Evolutionary conservation across 2,329 filamentous ascomycete genomes (phyloP).

Genomic region (Kalaharituber pfeilii): DNA sequence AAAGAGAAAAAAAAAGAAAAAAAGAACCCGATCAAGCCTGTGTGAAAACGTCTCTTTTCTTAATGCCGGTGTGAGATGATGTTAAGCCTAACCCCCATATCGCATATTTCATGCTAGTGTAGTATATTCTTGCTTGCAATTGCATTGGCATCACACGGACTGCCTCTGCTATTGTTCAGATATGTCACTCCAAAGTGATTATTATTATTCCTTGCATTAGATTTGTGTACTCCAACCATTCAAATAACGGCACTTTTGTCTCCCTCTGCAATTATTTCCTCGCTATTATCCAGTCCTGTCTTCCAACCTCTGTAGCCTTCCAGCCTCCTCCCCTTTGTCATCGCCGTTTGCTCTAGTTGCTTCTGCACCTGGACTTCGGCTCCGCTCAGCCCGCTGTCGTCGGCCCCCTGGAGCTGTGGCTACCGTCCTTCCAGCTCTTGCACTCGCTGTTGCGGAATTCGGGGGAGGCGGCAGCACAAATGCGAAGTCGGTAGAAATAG

Average conservation of each 20-base stretch:
- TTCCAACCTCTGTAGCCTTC: constrained; percentile 5
- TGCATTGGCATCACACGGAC: too few species aligned
- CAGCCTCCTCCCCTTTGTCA: constrained; percentile 5
- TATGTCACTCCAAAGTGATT: too few species aligned
- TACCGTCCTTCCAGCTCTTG: background rate
- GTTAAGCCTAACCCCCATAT: too few species aligned
- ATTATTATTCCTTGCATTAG: too few species aligned
- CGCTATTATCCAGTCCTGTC: constrained; percentile 6
- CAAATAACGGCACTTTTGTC: background rate
- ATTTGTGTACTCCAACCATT: too few species aligned
- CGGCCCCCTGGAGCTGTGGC: background rate
- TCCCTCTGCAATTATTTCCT: background rate
- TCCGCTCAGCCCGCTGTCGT: constrained; percentile 3
- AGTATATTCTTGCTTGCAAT: too few species aligned
- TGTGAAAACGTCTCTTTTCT: too few species aligned
- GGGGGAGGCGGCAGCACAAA: constrained; percentile 62
- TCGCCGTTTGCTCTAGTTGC: constrained; percentile 2
- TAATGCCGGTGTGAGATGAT: too few species aligned
- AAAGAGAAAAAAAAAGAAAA: too few species aligned
- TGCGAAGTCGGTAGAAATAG: constrained; percentile 63
- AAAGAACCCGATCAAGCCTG: too few species aligned
- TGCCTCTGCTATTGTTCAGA: too few species aligned
- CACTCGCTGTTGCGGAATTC: background rate
- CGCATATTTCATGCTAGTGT: too few species aligned
- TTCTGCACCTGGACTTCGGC: constrained; percentile 11